Evolutionary conservation across 345 rosid genomes (phyloP).

Genomic region (Citrus sp.): DNA sequence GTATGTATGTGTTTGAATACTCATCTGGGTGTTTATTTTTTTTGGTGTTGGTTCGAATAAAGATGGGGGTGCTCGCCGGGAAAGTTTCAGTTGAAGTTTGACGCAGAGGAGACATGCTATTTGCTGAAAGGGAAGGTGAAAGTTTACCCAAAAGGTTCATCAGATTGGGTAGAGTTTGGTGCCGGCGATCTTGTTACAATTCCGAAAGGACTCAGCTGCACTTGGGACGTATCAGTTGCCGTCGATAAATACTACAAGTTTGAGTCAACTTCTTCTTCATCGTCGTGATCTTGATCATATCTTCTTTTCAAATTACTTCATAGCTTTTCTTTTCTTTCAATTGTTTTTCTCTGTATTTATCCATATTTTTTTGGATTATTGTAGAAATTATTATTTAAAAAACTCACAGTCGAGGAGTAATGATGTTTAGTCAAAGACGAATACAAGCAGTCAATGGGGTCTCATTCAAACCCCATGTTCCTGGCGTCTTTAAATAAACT

Average conservation of each 20-base stretch:
- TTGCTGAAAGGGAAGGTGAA: slow-evolving; percentile 77
- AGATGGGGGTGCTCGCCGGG: slow-evolving; percentile 97
- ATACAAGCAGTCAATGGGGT: slow-evolving; percentile 34
- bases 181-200: slow-evolving; percentile 89
- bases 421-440: slow-evolving; percentile 21
- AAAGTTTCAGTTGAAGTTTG: slow-evolving; percentile 73
- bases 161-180: slow-evolving; percentile 75
- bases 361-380: neutral
- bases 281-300: slow-evolving; percentile 12
- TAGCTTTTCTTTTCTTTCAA: neutral
- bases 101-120: slow-evolving; percentile 88
- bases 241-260: slow-evolving; percentile 87
- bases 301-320: neutral
- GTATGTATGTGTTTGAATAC: neutral
- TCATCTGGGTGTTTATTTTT: neutral
- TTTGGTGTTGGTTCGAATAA: neutral
- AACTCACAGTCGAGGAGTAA: neutral
- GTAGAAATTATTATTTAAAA: neutral
- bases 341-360: neutral
- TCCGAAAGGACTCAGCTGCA: slow-evolving; percentile 84
- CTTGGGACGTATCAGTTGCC: slow-evolving; percentile 86
- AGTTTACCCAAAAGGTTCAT: slow-evolving; percentile 55
- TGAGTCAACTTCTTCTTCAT: slow-evolving; percentile 40
- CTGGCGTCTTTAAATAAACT: slow-evolving; percentile 17
- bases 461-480: slow-evolving; percentile 34